Conservation (phyloP, 768 basidiomycete genomes). For the Trametes villosa region DNA sequence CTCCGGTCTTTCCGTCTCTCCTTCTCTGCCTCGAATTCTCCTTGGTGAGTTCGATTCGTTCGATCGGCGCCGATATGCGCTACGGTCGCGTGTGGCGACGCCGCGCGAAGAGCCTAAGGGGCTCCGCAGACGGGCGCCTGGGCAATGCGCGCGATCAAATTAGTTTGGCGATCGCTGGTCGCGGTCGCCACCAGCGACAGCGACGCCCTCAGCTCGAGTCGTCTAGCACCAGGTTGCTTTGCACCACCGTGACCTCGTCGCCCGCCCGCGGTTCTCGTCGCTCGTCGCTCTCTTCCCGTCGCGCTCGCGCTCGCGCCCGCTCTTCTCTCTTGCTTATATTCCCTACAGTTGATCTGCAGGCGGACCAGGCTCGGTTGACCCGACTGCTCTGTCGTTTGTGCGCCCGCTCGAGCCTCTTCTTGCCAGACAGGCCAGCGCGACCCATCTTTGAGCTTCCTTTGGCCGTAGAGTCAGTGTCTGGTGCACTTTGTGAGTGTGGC, state of each 20-base stretch:
- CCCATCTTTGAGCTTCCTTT: not conserved
- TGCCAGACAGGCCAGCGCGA: not conserved
- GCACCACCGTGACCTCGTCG: conserved; percentile 11
- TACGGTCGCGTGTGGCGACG: too few relatives aligned
- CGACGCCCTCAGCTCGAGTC: not conserved
- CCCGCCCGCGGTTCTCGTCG: not conserved
- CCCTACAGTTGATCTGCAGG: conserved; percentile 12
- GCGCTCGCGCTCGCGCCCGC: too few relatives aligned
- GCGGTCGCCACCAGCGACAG: conserved; percentile 6
- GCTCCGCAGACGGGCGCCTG: not conserved
- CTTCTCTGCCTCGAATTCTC: not conserved
- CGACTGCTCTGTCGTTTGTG: conserved; percentile 17
- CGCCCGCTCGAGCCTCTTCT: not conserved
- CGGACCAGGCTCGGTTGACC: conserved; percentile 28
- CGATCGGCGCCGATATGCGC: too few relatives aligned
- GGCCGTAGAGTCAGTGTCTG: conserved; percentile 17
- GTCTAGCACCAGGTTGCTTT: conserved; percentile 7
- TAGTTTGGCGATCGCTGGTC: not conserved
- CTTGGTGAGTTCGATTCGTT: not conserved
- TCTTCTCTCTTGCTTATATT: conserved; percentile 21
- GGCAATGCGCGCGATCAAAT: not conserved
- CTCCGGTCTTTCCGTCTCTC: too few relatives aligned
- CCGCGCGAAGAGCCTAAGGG: not conserved
- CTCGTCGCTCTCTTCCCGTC: not conserved
- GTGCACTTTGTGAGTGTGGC: conserved; percentile 9